Base-by-base conservation (phyloP, 306 rosid species). In the Arachis hypogaea region DNA sequence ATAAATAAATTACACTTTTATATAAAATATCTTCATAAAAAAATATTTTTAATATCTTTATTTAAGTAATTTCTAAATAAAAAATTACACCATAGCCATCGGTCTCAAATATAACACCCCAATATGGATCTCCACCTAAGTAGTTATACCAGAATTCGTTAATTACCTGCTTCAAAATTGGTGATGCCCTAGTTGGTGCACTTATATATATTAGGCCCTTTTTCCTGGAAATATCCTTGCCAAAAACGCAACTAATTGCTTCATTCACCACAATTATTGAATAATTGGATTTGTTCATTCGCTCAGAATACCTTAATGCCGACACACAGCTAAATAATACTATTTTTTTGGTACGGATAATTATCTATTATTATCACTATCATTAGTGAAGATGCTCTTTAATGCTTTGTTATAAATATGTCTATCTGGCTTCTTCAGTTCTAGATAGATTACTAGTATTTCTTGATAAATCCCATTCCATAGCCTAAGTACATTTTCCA, bases 121-220 rank as follows among this genome's bases (percentile, higher is more conserved):
- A 28, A 45, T 36, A 68, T 75, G 76, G 62, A 76, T 75, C 11
- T 67, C 66, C 68, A 36, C 78, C 76, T 55, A 78, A 69, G 38
- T 33, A 75, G 12, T 61, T 63, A 45, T 64, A 10, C 69, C 22
- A 5, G 55, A 55, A 3, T 68, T 61, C 44, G 33, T 63, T 41
- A 33, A 33, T 33, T 33, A 2, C 38, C 38, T 33, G 38, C 38
- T 2, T 33, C 38, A 33, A 33, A 33, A 33, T 33, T 2, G 38
- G 38, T 4, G 38, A 33, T 33, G 38, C 38, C 38, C 38, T 33
- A 33, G 79, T 70, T 69, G 78, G 57, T 78, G 81, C 84, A 75
- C 85, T 75, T 75, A 58, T 16, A 7, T 6, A 7, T 6, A 33
- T 14, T 14, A 51, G 18, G n/a, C 60, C 63, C 69, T 57, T 77